Evolutionary conservation across 2,329 filamentous ascomycete genomes (phyloP), one percentile per base, ranked within the genome.

Genomic region (Sphaerulina populicola): DNA sequence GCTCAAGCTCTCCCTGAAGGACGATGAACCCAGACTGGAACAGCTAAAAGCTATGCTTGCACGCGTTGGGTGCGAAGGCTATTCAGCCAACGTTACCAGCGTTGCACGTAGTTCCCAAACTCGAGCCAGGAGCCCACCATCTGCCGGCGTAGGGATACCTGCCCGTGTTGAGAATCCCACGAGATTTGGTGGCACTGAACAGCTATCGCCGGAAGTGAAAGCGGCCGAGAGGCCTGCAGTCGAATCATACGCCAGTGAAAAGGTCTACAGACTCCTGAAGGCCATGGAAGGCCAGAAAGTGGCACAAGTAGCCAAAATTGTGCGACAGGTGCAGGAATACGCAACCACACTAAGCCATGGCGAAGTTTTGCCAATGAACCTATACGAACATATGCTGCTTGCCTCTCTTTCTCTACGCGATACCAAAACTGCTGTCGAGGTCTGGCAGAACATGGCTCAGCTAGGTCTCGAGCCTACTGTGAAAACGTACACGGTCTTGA

Each of bases 401-500:
- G 65, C 69, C 1, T 77, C 73, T 57, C 69, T 78, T 62, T 57
- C 63, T 2, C 53, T 79, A n/a, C 62, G 64, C 14, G 65, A 68
- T 40, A 62, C 71, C 3, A 59, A 70, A 30, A 62, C 66, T 9
- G 75, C 77, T 0, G 69, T 80, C n/a, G 68, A 75, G 27, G 70
- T 79, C 2, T 81, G 79, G 79, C 78, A 79, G 51, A 66, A 73
- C 52, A 78, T 81, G 74, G 62, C 76, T 11, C 64, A 69, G 39
- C 67, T 77, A 46, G 79, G 77, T 1, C 64, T 84, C 29, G 66
- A 71, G 50, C 83, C 86, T 11, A 81, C 76, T 6, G 61, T 83
- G 49, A 76, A 72, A 58, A 84, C 86, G 0, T 93, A 85, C 78
- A 84, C 81, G 36, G 72, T 79, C 39, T 85, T 93, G 77, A 78